Evolutionary conservation across 306 rosid species (phyloP), one percentile per base, ranked within the genome.

Genomic region (Vigna trinervia): DNA sequence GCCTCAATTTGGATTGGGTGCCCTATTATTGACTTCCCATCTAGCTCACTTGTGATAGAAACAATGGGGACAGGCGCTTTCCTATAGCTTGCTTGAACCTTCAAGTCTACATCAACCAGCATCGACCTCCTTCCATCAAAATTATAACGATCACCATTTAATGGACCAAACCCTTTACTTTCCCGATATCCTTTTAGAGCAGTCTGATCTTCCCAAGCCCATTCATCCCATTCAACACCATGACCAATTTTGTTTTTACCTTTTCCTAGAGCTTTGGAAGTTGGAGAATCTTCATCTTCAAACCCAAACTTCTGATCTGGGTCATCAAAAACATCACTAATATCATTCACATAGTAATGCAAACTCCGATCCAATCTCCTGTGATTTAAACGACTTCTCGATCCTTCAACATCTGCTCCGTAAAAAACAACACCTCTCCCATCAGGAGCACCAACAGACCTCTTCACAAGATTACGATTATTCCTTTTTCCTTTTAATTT

Each of bases 401-500:
- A 82, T 70, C 85, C 88, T 79, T 87, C 93, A 67, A 84, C 81
- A 78, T 88, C 85, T 6, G 84, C 85, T 81, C 96, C 91, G 78
- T 82, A 83, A 6, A 74, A 11, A 36, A 78, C 76, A 77, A 63
- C 75, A 80, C 80, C 82, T 82, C 77, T 80, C 28, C 86, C 86
- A 60, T 84, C 89, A 70, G 80, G 28, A 78, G 86, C 56, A 75
- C 76, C 96, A 50, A 28, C 78, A 60, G 88, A 76, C 77, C 89
- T 88, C 77, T 86, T 96, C 8, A 83, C 66, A 79, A 96, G 89
- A 85, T 84, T 91, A 23, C 97, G 94, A 26, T 58, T 88, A 69
- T 96, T 96, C 89, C 98, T 87, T 82, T 96, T 96, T 73, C 98
- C 98, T 86, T 96, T 92, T 80, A 89, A 67, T 76, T 90, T 90